Evolutionary conservation across 1,284 basidiomycete species (phyloP).

Genomic region (Fomitopsis palustris): DNA sequence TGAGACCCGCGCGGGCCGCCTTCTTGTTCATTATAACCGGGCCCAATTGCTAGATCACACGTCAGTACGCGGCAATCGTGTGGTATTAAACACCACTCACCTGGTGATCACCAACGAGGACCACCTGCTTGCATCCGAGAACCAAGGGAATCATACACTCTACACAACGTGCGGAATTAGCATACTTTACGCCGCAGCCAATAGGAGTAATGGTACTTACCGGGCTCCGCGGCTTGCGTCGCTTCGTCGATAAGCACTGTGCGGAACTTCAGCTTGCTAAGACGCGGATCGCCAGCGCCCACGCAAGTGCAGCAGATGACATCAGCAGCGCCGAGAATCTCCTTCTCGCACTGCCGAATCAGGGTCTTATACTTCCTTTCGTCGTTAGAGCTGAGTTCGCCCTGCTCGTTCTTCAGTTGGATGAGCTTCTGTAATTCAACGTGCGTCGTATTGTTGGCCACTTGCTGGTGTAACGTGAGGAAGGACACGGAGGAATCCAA

Average conservation of each 20-base stretch:
- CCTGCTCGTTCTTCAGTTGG: constrained; percentile 95
- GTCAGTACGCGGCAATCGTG: background rate
- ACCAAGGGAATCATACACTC: constrained; percentile 99
- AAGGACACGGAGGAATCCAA: constrained; percentile 92
- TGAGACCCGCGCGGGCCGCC: constrained; percentile 94
- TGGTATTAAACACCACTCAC: constrained; percentile 28
- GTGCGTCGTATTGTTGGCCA: constrained; percentile 92
- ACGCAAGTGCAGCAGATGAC: constrained; percentile 99
- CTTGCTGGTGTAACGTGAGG: constrained; percentile 96
- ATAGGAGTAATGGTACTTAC: constrained; percentile 42
- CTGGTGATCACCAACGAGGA: constrained; percentile 96
- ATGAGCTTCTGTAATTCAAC: constrained; percentile 97
- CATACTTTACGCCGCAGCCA: background rate
- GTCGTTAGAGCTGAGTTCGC: constrained; percentile 93
- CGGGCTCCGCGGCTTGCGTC: constrained; percentile 96
- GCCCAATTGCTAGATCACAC: constrained; percentile 76
- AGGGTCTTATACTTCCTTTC: constrained; percentile 98
- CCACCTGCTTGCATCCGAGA: constrained; percentile 97
- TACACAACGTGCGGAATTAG: constrained; percentile 28
- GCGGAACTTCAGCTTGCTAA: constrained; percentile 96
- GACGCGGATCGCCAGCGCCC: constrained; percentile 92
- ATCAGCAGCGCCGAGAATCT: constrained; percentile 92
- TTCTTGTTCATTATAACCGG: constrained; percentile 99
- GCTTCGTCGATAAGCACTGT: constrained; percentile 99
- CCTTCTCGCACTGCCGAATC: constrained; percentile 94